Evolutionary conservation across 164 flowering plant species (phyloP).

Genomic region (Piper longum): DNA sequence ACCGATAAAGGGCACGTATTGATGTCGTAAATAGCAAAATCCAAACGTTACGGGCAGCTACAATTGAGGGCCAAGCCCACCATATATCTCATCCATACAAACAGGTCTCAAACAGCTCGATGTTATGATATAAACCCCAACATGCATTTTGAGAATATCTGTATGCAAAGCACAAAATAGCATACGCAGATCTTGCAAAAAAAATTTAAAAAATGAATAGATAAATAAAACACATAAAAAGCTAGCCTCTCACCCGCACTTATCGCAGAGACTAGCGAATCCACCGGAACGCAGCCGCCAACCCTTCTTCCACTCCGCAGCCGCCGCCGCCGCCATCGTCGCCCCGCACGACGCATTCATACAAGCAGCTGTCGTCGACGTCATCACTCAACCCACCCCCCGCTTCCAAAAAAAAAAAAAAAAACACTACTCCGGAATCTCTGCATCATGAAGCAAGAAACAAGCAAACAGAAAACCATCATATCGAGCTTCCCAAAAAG

Average conservation of each 20-base stretch:
- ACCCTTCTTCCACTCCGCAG: constrained; percentile 46
- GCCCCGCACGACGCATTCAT: constrained; percentile 44
- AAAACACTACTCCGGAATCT: too few relatives aligned
- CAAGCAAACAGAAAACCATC: too few relatives aligned
- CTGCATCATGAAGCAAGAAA: too few relatives aligned
- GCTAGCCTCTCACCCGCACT: constrained; percentile 42
- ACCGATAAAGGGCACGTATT: too few relatives aligned
- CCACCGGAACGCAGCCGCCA: constrained; percentile 67
- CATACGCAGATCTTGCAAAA: too few relatives aligned
- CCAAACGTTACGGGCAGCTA: background rate
- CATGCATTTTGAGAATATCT: constrained; percentile 1
- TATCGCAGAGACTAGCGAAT: constrained; percentile 48
- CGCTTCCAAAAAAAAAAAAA: too few relatives aligned
- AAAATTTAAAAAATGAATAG: background rate
- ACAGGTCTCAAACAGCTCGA: background rate
- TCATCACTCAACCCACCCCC: too few relatives aligned
- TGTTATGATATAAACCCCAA: background rate
- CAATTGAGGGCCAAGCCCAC: background rate
- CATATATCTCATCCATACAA: background rate
- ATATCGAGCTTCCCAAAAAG: too few relatives aligned
- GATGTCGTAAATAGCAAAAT: background rate
- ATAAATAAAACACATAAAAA: background rate
- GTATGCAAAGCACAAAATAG: constrained; percentile 2
- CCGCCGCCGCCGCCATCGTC: constrained; percentile 27
- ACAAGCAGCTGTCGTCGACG: constrained; percentile 21